A percentile compares a stretch with the other conserved stretches of the same genome.
These are phyloP conservation scores for Cryptococcus sp. DNA, from an alignment of 1,284 basidiomycete genomes.

Conservation along the genomic window DNA sequence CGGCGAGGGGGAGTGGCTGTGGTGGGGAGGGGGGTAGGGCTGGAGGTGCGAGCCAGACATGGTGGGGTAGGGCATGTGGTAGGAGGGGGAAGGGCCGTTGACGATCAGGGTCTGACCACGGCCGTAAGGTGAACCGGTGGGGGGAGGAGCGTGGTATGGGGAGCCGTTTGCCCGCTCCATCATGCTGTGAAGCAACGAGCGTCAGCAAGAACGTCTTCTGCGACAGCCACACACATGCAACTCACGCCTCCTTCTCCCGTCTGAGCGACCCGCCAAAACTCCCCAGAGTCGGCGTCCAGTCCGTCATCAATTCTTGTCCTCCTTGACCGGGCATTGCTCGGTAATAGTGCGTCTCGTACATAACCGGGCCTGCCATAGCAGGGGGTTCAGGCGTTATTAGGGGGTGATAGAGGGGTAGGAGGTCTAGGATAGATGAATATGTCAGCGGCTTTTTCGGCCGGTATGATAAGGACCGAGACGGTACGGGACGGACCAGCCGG, in stretches of 20 bases:
- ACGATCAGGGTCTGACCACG: conserved; percentile 16
- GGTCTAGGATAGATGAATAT: neutral
- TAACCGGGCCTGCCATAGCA: conserved; percentile 19
- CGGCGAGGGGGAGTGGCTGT: conserved; percentile 15
- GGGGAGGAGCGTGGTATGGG: neutral
- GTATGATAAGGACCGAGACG: too few species aligned
- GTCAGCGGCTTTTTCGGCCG: neutral
- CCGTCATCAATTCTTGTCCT: conserved; percentile 22
- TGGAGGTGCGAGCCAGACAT: conserved; percentile 19
- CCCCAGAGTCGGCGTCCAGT: conserved; percentile 21
- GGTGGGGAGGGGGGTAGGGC: conserved; percentile 7
- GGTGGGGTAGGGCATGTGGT: conserved; percentile 15
- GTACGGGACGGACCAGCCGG: too few species aligned
- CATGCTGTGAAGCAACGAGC: neutral
- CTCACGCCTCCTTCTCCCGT: conserved; percentile 19
- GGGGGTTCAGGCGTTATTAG: neutral
- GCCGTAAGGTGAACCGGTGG: conserved; percentile 11
- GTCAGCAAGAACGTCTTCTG: neutral
- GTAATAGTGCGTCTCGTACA: conserved; percentile 14
- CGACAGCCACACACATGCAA: neutral
- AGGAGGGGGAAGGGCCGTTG: conserved; percentile 11
- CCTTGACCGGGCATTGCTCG: conserved; percentile 11
- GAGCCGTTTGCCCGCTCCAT: neutral
- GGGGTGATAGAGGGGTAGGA: conserved; percentile 6
- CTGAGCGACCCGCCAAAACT: conserved; percentile 13